Evolutionary conservation across 352 stramenopile genomes (phyloP).

Genomic region (Phytopythium vexans): DNA sequence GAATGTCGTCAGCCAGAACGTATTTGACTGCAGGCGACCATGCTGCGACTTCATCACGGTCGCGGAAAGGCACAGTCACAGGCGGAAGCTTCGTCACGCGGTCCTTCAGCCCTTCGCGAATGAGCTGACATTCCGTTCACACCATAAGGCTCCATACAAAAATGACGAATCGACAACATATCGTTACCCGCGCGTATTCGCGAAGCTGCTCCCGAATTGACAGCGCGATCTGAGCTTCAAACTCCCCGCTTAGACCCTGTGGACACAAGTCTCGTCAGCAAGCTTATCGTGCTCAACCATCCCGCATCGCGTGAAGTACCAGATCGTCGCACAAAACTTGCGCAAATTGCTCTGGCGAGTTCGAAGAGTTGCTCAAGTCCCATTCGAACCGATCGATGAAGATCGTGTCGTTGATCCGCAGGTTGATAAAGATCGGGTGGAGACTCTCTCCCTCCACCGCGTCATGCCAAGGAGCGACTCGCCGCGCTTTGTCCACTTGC

Average conservation of each 20-base stretch:
- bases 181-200: constrained; percentile 62
- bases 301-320: constrained; percentile 21
- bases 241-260: constrained; percentile 73
- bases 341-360: constrained; percentile 71
- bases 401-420: constrained; percentile 78
- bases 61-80: constrained; percentile 52
- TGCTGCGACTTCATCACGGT: constrained; percentile 51
- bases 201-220: constrained; percentile 78
- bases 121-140: constrained; percentile 30
- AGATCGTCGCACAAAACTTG: constrained; percentile 64
- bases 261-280: neutral
- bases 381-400: constrained; percentile 84
- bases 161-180: neutral
- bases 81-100: constrained; percentile 53
- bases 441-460: constrained; percentile 55
- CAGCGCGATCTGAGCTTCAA: constrained; percentile 72
- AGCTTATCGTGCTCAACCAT: neutral
- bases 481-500: constrained; percentile 66
- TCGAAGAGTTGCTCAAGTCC: constrained; percentile 62
- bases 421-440: constrained; percentile 79
- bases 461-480: constrained; percentile 50
- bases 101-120: constrained; percentile 66
- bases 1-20: constrained; percentile 70
- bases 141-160: neutral
- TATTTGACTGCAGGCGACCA: constrained; percentile 78